Evolutionary conservation across 2,329 filamentous ascomycete species (phyloP), one percentile per base, ranked within the genome.

Genomic region (Xylaria sp.): DNA sequence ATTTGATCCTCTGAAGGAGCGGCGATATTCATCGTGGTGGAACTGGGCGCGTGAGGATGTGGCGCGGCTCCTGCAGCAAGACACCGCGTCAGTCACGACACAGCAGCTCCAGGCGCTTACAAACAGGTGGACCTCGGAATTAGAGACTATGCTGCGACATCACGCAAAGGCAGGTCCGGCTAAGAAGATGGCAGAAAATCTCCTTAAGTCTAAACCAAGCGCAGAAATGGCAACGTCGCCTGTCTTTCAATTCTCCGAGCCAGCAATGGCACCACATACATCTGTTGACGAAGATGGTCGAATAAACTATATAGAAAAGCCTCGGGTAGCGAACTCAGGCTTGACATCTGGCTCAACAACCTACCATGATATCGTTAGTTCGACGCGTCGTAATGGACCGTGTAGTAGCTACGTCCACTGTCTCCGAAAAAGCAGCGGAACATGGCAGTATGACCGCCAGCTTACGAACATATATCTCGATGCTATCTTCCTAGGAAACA

Each of bases 391-490:
- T 4, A 20, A 32, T 43, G 65, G 60, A 18, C 65, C 60, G 95
- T 99, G 58, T 93, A 93, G 78, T 93, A 98, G 80, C 39, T 99
- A 98, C 89, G 84, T 99, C 60, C 96, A 99, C 80, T 85, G 98
- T 67, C 97, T 97, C 88, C 92, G 93, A 81, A 97, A 97, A 82
- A 90, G 92, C 62, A 89, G 94, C 71, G 92, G 97, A 76, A 94
- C 94, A 69, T 99, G 96, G 96, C 94, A 98, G 78, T 99, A 98
- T 85, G 97, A 93, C 89, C 98, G 98, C 87, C 97, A 97, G 84
- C 88, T 99, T 67, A 98, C 96, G 36, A 92, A 93, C 66, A 82
- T 94, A 74, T 99, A 99, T 80, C 89, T 99, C 36, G 93, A 97
- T 79, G 93, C 93, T 69, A 83, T 99, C 36, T 93, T 97, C 83